Evolutionary conservation across 2,329 filamentous ascomycete genomes (phyloP).

Genomic region (Graphilbum fragrans): DNA sequence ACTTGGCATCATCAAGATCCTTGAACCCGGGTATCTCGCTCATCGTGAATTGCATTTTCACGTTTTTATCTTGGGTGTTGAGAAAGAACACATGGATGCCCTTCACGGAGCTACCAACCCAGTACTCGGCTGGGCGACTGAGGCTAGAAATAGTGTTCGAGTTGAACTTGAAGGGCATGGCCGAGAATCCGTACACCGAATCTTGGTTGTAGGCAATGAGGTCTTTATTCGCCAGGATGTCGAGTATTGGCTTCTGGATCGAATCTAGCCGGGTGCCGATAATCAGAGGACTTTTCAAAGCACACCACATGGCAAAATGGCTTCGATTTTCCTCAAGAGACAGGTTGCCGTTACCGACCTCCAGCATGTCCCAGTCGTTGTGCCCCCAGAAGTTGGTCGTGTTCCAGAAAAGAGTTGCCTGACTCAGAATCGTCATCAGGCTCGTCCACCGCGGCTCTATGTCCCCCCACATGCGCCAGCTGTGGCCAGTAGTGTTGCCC

Average conservation of each 20-base stretch:
- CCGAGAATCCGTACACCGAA: conserved; percentile 24
- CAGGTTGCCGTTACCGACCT: conserved; percentile 36
- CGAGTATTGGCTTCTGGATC: conserved; percentile 22
- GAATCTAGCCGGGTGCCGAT: conserved; percentile 30
- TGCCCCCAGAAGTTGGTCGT: conserved; percentile 34
- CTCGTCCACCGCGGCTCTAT: conserved; percentile 14
- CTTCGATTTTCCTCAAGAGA: conserved; percentile 31
- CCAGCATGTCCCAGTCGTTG: conserved; percentile 37
- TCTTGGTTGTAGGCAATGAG: conserved; percentile 34
- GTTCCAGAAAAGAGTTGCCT: conserved; percentile 32
- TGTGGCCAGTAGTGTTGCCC: conserved; percentile 29
- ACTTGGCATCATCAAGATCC: conserved; percentile 13
- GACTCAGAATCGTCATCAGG: conserved; percentile 26
- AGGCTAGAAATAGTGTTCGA: conserved; percentile 35
- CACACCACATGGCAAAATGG: conserved; percentile 39
- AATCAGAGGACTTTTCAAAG: conserved; percentile 35
- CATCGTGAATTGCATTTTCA: conserved; percentile 24
- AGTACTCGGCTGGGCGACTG: conserved; percentile 35
- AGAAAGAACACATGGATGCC: conserved; percentile 34
- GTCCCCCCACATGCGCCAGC: conserved; percentile 16
- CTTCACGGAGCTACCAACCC: conserved; percentile 27
- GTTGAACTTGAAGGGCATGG: conserved; percentile 34
- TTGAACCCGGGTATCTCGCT: conserved; percentile 29
- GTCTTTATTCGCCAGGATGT: conserved; percentile 28
- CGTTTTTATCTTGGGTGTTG: conserved; percentile 24